Evolutionary conservation across 2,329 filamentous ascomycete genomes (phyloP), one percentile per base, ranked within the genome.

Genomic region (Helotiales sp.): DNA sequence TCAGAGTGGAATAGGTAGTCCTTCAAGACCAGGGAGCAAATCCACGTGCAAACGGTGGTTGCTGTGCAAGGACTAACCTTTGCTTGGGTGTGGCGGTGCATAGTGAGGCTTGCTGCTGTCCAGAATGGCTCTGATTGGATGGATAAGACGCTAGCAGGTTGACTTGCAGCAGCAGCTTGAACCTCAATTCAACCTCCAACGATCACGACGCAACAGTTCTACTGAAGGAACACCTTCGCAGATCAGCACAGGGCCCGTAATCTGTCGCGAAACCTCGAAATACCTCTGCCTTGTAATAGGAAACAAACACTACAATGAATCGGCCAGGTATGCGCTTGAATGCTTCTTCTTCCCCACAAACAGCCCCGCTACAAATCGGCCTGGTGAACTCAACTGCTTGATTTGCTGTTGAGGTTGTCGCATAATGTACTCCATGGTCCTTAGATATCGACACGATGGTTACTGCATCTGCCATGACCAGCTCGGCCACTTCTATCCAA

Each of bases 301-400:
- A 22, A 58, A 27, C 30, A 47, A 15, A 49, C 38, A 50, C 50
- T 56, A 65, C 54, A 55, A 71, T 71, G 69, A 71, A 71, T 63
- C 66, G 69, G 64, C 68, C 68, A 70, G 68, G 69, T 71, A 70
- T 63, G 68, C 53, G 62, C 51, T 34, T 61, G 58, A 61, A 62
- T 60, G 24, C 57, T 61, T 58, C 59, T 58, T 64, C 55, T 56
- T 60, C 59, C 60, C 60, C 63, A 58, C 62, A 61, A 29, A 55
- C 52, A 63, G 64, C 67, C 67, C 66, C 69, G 64, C 67, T 60
- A 59, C 40, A 48, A 25, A 30, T 33, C 27, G 27, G 24, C 46
- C 46, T 29, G 29, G 25, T 22, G 19, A 10, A 27, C 10, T 30
- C 25, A 31, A 33, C 46, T 48, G 46, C 25, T 48, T 48, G 40